Base-by-base conservation (phyloP, 1,139 yeast species). In the Diutina sp. region DNA sequence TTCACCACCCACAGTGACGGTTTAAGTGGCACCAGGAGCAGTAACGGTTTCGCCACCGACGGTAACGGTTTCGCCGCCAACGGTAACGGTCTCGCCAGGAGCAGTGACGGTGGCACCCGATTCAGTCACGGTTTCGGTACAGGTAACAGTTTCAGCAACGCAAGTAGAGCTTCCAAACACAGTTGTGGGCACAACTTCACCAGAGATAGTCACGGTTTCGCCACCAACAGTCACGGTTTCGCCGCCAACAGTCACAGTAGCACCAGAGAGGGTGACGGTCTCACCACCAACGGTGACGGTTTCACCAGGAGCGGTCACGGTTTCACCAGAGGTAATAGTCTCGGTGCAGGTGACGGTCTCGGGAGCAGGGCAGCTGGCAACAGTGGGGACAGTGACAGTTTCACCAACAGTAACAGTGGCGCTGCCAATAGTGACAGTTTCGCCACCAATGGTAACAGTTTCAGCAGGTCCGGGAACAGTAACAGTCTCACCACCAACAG, bases 281-380 rank as follows among this genome's bases (percentile, higher is more conserved):
- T 32, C 9, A 32, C 38, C 38, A 32, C 38, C 41, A 35, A 35
- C 6, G 41, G 41, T 35, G 12, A 35, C 41, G n/a, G 41, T 35
- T 8, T 35, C 41, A 9, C 41, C 41, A 8, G 41, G 41, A 6
- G 14, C 6, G 4, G 41, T 35, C 6, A 35, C 41, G n/a, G 41
- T 12, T 80, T 78, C 55, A 79, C 68, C n/a, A 93, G 68, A 0
- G 87, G 35, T 32, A 8, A 32, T n/a, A n/a, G 41, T 35, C n/a
- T 18, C 18, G 25, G 25, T 21, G 25, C 25, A 21, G 4, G 25
- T 21, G 25, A 21, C 25, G 25, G 25, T 21, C 25, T 21, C 25
- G 3, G 4, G 25, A 2, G 25, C 25, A 21, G 25, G 25, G 4
- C 25, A 21, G 25, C n/a, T n/a, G n/a, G n/a, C n/a, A n/a, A n/a